Evolutionary conservation across 805 yeast genomes (phyloP).

Genomic region (Lipomyces spencermartinsiae): DNA sequence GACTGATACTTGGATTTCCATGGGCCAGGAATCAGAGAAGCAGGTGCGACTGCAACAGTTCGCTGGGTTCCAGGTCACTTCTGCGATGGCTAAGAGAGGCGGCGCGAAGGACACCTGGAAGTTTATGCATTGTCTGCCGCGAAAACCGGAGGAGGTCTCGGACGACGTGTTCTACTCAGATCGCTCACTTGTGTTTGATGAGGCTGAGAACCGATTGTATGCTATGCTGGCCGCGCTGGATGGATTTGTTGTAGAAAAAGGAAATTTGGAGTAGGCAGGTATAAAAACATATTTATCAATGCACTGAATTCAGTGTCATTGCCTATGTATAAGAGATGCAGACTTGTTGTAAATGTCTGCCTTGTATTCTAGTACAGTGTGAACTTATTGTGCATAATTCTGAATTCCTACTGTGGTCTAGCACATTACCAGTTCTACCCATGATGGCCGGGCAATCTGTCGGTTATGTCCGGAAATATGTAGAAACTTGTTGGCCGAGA

Average conservation of each 20-base stretch:
- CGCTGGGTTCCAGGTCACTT: conserved; percentile 82
- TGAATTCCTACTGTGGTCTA: neutral
- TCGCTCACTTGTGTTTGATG: conserved; percentile 85
- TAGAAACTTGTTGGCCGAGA: neutral
- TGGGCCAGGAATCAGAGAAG: conserved; percentile 94
- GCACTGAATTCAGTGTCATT: neutral
- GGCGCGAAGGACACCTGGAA: conserved; percentile 72
- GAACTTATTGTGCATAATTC: neutral
- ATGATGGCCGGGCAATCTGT: neutral
- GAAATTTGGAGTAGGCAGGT: conserved; percentile 13
- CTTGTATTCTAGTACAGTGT: neutral
- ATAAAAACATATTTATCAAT: neutral
- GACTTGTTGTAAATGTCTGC: neutral
- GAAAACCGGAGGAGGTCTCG: conserved; percentile 91
- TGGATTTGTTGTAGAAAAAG: conserved; percentile 74
- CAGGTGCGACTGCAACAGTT: conserved; percentile 76
- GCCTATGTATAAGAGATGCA: neutral
- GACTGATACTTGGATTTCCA: conserved; percentile 96
- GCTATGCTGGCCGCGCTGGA: conserved; percentile 96
- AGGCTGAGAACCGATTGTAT: conserved; percentile 94
- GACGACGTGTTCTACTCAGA: conserved; percentile 91
- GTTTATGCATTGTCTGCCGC: conserved; percentile 97
- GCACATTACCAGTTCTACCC: neutral
- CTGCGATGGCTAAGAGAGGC: conserved; percentile 63
- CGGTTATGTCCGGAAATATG: too few species aligned